Conservation (phyloP, 345 rosid genomes). For the Hibiscus syriacus region DNA sequence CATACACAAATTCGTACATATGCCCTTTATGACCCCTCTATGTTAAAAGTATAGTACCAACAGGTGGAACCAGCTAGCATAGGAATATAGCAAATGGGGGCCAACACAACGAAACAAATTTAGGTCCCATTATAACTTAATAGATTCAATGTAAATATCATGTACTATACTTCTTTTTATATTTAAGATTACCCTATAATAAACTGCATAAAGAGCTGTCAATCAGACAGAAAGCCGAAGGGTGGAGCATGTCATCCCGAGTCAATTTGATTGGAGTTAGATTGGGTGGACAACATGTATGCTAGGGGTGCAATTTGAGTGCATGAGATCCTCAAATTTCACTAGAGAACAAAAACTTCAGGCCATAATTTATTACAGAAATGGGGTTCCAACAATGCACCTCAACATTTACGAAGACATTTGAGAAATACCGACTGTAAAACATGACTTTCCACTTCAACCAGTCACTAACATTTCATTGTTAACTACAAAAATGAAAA, state of each 20-base stretch:
- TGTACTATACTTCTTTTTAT: background rate
- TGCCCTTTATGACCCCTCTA: background rate
- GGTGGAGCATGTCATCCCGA: background rate
- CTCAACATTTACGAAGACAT: background rate
- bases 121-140: too few relatives aligned
- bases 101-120: background rate
- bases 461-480: background rate
- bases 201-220: background rate
- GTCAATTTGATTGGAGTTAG: background rate
- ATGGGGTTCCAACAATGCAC: background rate
- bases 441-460: background rate
- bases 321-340: background rate
- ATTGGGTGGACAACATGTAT: background rate
- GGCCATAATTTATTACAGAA: background rate
- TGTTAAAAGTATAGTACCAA: background rate
- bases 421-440: background rate
- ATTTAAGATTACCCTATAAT: background rate
- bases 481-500: background rate
- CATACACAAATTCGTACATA: background rate
- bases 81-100: background rate
- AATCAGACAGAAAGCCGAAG: background rate
- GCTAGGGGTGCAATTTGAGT: background rate
- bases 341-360: background rate
- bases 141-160: background rate
- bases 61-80: background rate